Base-by-base conservation (phyloP, 768 basidiomycete species). In the Lepiota venenata region DNA sequence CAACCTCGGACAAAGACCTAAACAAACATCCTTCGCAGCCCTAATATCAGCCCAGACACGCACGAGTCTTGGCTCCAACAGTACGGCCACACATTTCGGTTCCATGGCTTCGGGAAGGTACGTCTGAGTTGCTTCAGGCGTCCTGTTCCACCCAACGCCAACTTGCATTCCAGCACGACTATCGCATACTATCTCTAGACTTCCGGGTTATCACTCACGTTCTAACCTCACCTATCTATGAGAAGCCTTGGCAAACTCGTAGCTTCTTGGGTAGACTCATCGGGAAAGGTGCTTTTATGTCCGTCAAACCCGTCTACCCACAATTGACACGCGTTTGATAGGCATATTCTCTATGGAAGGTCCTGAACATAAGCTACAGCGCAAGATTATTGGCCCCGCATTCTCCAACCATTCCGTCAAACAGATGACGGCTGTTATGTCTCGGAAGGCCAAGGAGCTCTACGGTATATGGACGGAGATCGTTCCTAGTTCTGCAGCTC, bases 211-310 rank as follows among this genome's bases (percentile, higher is more conserved):
- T 80, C 9, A 66, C 74, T 4, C 77, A 82, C 63, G 65, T 84
- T 32, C 69, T 83, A 21, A 76, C 67, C 58, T 77, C 78, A 1
- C 58, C 78, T 0, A 58, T 65, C 4, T 84, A 77, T 55, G 75
- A 81, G 59, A 84, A 81, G 61, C 81, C 82, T 6, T 80, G 79
- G 79, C 79, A 80, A 60, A 82, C 81, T 2, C 72, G 79, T 14
- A 52, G 66, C 32, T 68, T 80, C 36, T 63, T 84, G n/a, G 65
- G 72, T 18, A 68, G 73, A 29, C 66, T 82, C 4, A 70, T 83
- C 58, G 81, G 81, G 6, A 70, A 69, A 64, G 81, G 81, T 79
- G 52, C 48, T 25, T 2, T 60, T 35, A 12, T 21, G 12, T 22
- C 39, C 10, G 9, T 50, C n/a, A 41, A 16, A 11, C 7, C 21